A percentile compares a stretch with the other conserved stretches of the same genome.
These are phyloP conservation scores for Colletotrichum caudatum DNA, from an alignment of 2,329 filamentous ascomycete species.

Conservation along the genomic window DNA sequence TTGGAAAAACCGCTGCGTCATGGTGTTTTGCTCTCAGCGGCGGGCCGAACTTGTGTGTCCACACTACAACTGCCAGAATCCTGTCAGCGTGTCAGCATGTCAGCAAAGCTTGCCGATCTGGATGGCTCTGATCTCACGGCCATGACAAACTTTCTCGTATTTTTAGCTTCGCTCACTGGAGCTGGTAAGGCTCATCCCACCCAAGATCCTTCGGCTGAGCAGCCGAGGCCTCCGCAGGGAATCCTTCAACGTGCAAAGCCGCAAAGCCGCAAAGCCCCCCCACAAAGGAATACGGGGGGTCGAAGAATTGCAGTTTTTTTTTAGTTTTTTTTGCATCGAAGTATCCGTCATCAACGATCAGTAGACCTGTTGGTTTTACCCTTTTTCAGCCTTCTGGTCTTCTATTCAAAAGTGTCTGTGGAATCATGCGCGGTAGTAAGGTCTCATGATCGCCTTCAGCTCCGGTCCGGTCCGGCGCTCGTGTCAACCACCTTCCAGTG, in stretches of 20 bases:
- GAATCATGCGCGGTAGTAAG: background rate
- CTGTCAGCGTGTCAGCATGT: slow-evolving; percentile 34
- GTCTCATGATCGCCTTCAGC: background rate
- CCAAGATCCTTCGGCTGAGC: slow-evolving; percentile 22
- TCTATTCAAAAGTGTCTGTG: background rate
- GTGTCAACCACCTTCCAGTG: background rate
- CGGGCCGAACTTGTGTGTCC: slow-evolving; percentile 1
- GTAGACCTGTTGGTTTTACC: background rate
- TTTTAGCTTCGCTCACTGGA: slow-evolving; percentile 22
- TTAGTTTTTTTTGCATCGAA: background rate
- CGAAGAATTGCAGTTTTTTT: background rate
- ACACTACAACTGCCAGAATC: slow-evolving; percentile 2
- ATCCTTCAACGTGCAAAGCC: slow-evolving; percentile 27
- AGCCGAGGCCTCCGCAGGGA: slow-evolving; percentile 27
- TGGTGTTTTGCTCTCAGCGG: background rate
- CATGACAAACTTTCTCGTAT: slow-evolving; percentile 31
- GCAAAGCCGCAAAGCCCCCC: background rate
- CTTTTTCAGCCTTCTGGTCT: background rate
- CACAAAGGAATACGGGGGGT: background rate
- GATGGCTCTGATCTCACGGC: slow-evolving; percentile 2
- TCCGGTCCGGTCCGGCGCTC: background rate
- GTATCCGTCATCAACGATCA: background rate
- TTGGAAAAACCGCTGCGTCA: background rate
- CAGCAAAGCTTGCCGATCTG: slow-evolving; percentile 12
- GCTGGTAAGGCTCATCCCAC: slow-evolving; percentile 26